Base-by-base conservation (phyloP, 2,329 filamentous ascomycete species). In the Chaetoscypha palmicola region DNA sequence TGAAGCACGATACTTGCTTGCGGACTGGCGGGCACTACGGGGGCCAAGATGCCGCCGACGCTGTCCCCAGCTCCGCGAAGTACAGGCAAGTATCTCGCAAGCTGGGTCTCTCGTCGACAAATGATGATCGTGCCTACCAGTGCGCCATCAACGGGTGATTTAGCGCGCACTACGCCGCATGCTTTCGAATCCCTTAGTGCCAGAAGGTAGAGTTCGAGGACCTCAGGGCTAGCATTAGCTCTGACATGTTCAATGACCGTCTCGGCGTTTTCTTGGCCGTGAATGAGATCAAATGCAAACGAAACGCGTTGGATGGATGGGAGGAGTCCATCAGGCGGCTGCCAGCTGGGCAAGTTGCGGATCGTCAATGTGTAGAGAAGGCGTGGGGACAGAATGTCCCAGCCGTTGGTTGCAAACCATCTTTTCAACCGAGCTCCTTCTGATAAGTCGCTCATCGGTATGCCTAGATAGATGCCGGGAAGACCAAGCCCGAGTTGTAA, bases 371-470 rank as follows among this genome's bases (percentile, higher is more conserved):
- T 81, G 63, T 77, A 82, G 0, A 84, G 73, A 0, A 77, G 69
- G 9, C 75, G 71, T 2, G 78, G 79, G 3, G 79, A 67, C 0
- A 76, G 72, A 2, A 76, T 83, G 57, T 94, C 89, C 90, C 90
- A 96, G 11, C 91, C 90, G 36, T 89, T 76, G 52, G 83, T 86
- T n/a, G 82, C 78, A 62, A 96, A 95, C 90, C 90, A 97, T 34
- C 86, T 79, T 52, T 74, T 77, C 3, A 61, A 41, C 5, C 56
- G 39, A 11, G 51, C 55, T 38, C 72, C 68, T 50, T 74, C 70
- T 3, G 74, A 70, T 2, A 74, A 77, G 0, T 66, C 58, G 4
- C 68, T 72, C n/a, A 74, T 79, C 0, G 90, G 89, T 8, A 95
- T 85, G 0, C 90, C 91, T 0, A 87, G 76, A 58, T 90, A 96